Percentiles rank a stretch among this genome's conserved stretches.
These are phyloP conservation scores for Tillandsia fasciculata DNA, from an alignment of 176 grass and related monocot genomes.

Conservation along the genomic window DNA sequence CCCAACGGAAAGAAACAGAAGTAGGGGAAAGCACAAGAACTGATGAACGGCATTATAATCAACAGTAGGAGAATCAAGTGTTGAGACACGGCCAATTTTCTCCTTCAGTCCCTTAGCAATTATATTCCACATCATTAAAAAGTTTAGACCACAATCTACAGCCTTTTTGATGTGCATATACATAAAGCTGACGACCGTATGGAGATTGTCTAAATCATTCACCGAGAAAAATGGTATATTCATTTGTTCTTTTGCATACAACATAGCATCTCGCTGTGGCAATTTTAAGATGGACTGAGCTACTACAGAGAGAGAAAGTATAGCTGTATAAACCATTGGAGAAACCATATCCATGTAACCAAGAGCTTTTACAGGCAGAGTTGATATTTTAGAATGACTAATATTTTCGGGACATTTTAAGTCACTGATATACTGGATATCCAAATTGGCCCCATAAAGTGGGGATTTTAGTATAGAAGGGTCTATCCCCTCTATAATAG, in stretches of 20 bases:
- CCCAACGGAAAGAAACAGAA: conserved; percentile 15
- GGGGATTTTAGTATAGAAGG: conserved; percentile 31
- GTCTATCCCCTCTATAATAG: conserved; percentile 32
- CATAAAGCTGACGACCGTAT: conserved; percentile 30
- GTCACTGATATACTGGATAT: conserved; percentile 34
- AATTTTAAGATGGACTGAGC: conserved; percentile 26
- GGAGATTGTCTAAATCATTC: conserved; percentile 12
- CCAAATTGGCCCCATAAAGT: conserved; percentile 26
- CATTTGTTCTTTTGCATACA: conserved; percentile 5
- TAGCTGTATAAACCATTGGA: conserved; percentile 38
- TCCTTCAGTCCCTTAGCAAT: conserved; percentile 23
- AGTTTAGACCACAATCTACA: conserved; percentile 14
- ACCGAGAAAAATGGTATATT: conserved; percentile 14
- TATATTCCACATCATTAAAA: conserved; percentile 38
- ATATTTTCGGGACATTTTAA: conserved; percentile 20
- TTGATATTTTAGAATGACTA: conserved; percentile 12
- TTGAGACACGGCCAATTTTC: background rate
- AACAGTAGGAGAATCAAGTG: conserved; percentile 2
- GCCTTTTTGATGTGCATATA: conserved; percentile 21
- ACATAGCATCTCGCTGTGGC: conserved; percentile 14
- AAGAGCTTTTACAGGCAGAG: conserved; percentile 20
- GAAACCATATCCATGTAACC: conserved; percentile 36
- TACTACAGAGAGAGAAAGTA: conserved; percentile 32
- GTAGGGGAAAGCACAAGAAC: conserved; percentile 49
- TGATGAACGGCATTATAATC: conserved; percentile 17